phyloP scores from a whole-genome alignment of 2,329 filamentous ascomycete genomes.

The Incumbomyces delicatus region DNA sequence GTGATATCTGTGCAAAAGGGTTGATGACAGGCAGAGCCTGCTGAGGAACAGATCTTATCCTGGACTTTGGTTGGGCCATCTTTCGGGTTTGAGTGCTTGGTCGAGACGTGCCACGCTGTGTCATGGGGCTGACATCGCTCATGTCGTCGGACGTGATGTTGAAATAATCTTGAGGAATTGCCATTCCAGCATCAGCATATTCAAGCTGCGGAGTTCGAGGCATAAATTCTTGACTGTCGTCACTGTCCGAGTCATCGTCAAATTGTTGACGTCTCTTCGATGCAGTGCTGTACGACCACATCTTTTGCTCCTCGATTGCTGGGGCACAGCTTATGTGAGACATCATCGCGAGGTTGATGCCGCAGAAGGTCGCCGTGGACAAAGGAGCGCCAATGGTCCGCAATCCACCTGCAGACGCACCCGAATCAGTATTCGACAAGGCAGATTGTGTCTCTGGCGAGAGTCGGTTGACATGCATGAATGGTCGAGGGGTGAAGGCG shows the following conservation, averaged over 20 bases:
- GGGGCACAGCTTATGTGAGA: conserved; percentile 28
- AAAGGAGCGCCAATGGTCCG: conserved; percentile 61
- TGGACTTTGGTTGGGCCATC: conserved; percentile 17
- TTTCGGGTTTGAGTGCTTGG: conserved; percentile 12
- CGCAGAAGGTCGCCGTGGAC: conserved; percentile 22
- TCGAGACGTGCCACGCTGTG: conserved; percentile 3
- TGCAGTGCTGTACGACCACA: conserved; percentile 27
- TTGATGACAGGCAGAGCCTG: conserved; percentile 13
- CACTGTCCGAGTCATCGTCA: conserved; percentile 24
- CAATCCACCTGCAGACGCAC: conserved; percentile 46
- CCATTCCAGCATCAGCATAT: conserved; percentile 14
- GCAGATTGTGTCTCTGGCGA: conserved; percentile 20
- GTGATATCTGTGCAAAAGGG: conserved; percentile 14
- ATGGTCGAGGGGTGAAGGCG: conserved; percentile 20
- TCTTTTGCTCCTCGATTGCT: conserved; percentile 29
- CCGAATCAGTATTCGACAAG: conserved; percentile 10
- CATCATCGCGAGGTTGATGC: conserved; percentile 22
- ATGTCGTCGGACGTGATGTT: conserved; percentile 18
- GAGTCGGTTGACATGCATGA: conserved; percentile 16
- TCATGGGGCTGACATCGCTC: conserved; percentile 15
- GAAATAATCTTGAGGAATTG: conserved; percentile 19
- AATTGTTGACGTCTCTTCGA: conserved; percentile 35
- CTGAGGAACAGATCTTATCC: background rate
- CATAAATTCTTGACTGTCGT: conserved; percentile 25
- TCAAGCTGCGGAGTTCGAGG: conserved; percentile 16